Evolutionary conservation across 2,329 filamentous ascomycete genomes (phyloP).

Genomic region (Epicoccum sorghinum): DNA sequence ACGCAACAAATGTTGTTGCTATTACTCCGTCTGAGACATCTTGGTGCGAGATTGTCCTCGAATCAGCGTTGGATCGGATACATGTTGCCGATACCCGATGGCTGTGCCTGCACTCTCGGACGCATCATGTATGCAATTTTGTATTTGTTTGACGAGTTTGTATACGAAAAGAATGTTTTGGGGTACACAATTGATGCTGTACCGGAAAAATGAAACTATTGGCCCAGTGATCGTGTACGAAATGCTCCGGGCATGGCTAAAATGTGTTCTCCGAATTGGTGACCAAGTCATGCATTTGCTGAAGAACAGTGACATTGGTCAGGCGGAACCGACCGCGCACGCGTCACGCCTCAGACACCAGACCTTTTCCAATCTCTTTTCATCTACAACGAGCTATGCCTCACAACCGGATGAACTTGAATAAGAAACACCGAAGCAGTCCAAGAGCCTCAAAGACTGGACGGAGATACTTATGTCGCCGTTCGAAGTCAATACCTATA

Average conservation of each 20-base stretch:
- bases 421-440: not conserved
- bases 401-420: conserved; percentile 10
- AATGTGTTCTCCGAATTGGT: not conserved
- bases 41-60: not conserved
- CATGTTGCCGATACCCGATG: not conserved
- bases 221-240: not conserved
- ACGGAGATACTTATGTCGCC: conserved; percentile 6
- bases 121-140: not conserved
- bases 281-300: not conserved
- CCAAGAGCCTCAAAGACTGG: conserved; percentile 1
- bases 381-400: conserved; percentile 1
- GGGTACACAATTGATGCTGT: not conserved
- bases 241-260: not conserved
- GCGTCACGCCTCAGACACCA: conserved; percentile 4
- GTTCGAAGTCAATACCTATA: not conserved
- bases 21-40: not conserved
- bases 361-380: conserved; percentile 5
- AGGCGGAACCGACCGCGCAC: not conserved
- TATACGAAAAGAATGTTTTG: too few relatives aligned
- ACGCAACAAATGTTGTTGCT: not conserved
- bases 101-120: not conserved
- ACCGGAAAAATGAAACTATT: not conserved
- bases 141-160: not conserved
- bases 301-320: not conserved
- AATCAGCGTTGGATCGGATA: not conserved